Evolutionary conservation across 2,329 filamentous ascomycete species (phyloP).

Genomic region (Ophioceras dolichostomum): DNA sequence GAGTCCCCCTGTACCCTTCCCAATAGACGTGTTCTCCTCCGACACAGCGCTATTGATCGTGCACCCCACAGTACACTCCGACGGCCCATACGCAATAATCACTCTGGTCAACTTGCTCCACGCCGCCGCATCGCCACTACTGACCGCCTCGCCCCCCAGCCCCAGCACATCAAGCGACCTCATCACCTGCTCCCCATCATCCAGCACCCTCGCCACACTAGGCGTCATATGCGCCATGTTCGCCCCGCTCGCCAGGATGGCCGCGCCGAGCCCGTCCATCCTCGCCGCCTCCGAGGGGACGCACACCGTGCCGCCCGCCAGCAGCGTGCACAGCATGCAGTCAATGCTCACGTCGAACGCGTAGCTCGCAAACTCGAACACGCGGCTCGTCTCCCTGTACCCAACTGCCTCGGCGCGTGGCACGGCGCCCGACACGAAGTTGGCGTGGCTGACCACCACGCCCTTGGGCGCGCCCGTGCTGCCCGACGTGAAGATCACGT

Average conservation of each 20-base stretch:
- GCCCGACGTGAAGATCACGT: conserved; percentile 30
- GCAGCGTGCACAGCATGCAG: conserved; percentile 19
- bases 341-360: conserved; percentile 31
- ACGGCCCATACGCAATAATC: conserved; percentile 39
- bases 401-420: conserved; percentile 14
- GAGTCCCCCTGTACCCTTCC: conserved; percentile 1
- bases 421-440: conserved; percentile 17
- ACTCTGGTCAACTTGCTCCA: conserved; percentile 33
- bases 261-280: conserved; percentile 19
- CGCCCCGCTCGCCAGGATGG: conserved; percentile 6
- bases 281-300: conserved; percentile 23
- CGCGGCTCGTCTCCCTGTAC: conserved; percentile 6
- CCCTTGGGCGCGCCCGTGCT: conserved; percentile 30
- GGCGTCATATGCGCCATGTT: conserved; percentile 12
- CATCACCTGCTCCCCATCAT: conserved; percentile 26
- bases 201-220: conserved; percentile 9
- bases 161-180: conserved; percentile 31
- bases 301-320: conserved; percentile 23
- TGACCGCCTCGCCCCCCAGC: conserved; percentile 40
- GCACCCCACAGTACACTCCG: conserved; percentile 36
- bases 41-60: conserved; percentile 14
- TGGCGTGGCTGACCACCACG: conserved; percentile 21
- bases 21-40: conserved; percentile 12
- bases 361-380: conserved; percentile 27
- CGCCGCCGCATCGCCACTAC: conserved; percentile 30